Evolutionary conservation across 371 early-diverging fungal species (phyloP), one percentile per base, ranked within the genome.

Genomic region (Mucor sp.): DNA sequence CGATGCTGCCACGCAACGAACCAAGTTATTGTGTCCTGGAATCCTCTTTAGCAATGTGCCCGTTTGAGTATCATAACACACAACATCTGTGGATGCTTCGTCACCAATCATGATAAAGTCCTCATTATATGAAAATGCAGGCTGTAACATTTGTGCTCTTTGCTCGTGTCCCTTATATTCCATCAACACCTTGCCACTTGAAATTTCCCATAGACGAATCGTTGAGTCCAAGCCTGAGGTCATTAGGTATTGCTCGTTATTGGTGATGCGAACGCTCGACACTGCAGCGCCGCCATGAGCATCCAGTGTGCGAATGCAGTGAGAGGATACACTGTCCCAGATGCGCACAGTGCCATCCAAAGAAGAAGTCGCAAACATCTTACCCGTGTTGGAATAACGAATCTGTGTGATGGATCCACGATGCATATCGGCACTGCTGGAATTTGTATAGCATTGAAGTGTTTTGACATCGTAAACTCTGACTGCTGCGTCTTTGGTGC

Each of bases 391-490:
- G 0, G 93, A 84, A 67, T 90, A 96, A 58, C 93, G 83, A 23
- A 93, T 91, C 76, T 90, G 82, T 19, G 87, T 89, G 65, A 97
- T 91, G 0, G 88, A 82, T 1, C 80, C 89, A 14, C 84, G 77
- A 57, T 93, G 93, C 17, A 78, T 77, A 21, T 91, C 90, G 7
- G 62, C 62, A 21, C 74, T 78, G 28, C 62, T 80, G 7, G 76
- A 78, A 30, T 87, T 84, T 0, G 88, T 89, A 74, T 86, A 96
- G 67, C 93, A 93, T 66, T 91, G 88, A 41, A 92, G 77, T 2
- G 91, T 91, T 60, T 91, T 90, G 35, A 95, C 90, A 76, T 95
- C 96, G 71, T 91, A 95, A 32, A 96, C 86, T 32, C 96, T 85
- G 28, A 95, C 83, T 1, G 91, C 85, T 39, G 87, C 86, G 68